Evolutionary conservation across 257 asterid species (phyloP).

Genomic region (Solanum lycopersicoides): DNA sequence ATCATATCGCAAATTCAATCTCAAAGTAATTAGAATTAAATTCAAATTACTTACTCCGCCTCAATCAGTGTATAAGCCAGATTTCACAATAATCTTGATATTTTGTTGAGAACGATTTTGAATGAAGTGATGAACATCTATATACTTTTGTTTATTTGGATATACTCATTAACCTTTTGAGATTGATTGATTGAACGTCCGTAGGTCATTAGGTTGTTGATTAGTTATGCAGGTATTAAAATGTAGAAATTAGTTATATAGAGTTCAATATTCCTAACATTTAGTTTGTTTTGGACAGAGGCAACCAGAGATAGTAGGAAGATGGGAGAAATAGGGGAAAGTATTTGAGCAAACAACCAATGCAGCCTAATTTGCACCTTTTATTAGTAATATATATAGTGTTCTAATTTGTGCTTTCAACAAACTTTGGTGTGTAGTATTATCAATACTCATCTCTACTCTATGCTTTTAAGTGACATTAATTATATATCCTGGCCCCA

Average conservation of each 20-base stretch:
- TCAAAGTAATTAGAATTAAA: too few species aligned
- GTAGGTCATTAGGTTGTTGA: neutral
- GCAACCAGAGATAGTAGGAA: conserved; percentile 46
- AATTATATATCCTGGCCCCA: neutral
- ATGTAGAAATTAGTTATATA: neutral
- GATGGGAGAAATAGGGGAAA: conserved; percentile 35
- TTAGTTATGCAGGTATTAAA: neutral
- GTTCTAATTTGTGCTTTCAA: neutral
- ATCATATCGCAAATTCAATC: neutral
- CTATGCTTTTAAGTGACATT: neutral
- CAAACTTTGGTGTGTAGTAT: neutral
- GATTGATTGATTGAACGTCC: neutral
- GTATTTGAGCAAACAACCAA: conserved; percentile 32
- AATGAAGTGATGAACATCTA: neutral
- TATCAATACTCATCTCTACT: neutral
- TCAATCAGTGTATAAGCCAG: neutral
- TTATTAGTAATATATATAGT: neutral
- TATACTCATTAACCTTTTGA: neutral
- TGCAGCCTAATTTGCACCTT: conserved; percentile 57
- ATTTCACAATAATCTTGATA: neutral
- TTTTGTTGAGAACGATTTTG: neutral
- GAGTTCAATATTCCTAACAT: neutral
- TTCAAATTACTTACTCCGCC: neutral
- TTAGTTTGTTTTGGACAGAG: conserved; percentile 17
- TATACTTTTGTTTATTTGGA: neutral